These are phyloP conservation scores for Cyberlindnera sargentensis DNA, from an alignment of 805 yeast genomes.

Conservation along the genomic window DNA sequence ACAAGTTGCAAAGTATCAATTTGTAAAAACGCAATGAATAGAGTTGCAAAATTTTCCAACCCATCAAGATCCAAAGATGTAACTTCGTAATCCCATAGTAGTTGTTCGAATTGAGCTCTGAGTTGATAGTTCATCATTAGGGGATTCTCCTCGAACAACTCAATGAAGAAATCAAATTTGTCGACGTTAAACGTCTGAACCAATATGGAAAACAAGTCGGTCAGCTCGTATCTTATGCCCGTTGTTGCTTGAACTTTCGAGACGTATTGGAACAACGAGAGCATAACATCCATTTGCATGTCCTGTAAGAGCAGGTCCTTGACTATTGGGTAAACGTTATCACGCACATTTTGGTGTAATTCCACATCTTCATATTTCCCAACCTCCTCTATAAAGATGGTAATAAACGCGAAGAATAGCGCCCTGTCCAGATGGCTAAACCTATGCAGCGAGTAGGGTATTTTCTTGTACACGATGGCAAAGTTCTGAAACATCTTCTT, in stretches of 20 bases:
- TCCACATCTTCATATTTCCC: constrained; percentile 28
- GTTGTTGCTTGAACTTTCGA: constrained; percentile 28
- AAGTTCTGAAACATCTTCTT: constrained; percentile 53
- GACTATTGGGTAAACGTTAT: constrained; percentile 28
- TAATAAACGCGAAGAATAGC: constrained; percentile 30
- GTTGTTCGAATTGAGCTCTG: constrained; percentile 10
- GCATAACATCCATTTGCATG: constrained; percentile 27
- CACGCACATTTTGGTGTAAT: constrained; percentile 34
- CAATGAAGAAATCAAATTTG: constrained; percentile 8
- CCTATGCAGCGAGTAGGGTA: constrained; percentile 23
- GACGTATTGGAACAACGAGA: constrained; percentile 32
- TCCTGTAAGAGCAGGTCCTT: constrained; percentile 14
- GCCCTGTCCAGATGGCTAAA: constrained; percentile 4
- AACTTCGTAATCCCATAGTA: constrained; percentile 44
- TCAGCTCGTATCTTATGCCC: constrained; percentile 11
- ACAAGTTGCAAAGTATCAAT: constrained; percentile 38
- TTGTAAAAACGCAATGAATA: constrained; percentile 41
- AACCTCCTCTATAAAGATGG: constrained; percentile 48
- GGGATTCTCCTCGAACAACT: constrained; percentile 22
- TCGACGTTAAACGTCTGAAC: constrained; percentile 12
- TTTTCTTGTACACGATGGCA: constrained; percentile 35
- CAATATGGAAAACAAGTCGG: constrained; percentile 17
- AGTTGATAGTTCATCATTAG: constrained; percentile 19
- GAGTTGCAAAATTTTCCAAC: constrained; percentile 35
- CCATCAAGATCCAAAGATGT: constrained; percentile 32